Percentiles rank a stretch among this genome's conserved stretches.
These are phyloP conservation scores for Cutaneotrichosporon daszewskae DNA, from an alignment of 1,284 basidiomycete species.

Conservation along the genomic window DNA sequence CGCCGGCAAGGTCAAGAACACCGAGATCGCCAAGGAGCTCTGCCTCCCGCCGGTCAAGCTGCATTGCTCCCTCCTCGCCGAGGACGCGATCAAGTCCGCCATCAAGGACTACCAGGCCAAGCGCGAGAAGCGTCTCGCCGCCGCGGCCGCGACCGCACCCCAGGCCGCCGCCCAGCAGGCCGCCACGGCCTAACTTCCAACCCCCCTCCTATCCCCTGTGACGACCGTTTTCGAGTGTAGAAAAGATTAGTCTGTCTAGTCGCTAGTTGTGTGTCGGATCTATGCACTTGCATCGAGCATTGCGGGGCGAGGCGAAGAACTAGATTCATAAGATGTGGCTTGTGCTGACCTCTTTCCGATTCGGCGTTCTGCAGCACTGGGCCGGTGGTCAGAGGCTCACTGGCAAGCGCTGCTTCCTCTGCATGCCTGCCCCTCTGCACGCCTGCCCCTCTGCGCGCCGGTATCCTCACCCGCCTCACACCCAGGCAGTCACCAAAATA, in stretches of 20 bases:
- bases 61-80: slow-evolving; percentile 76
- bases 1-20: slow-evolving; percentile 96
- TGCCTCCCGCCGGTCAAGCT: slow-evolving; percentile 92
- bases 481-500: no score
- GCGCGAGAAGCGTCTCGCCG: slow-evolving; percentile 51
- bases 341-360: no score
- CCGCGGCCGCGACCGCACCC: slow-evolving; percentile 9
- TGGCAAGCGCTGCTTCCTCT: no score
- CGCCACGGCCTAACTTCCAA: slow-evolving; percentile 6
- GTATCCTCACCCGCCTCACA: no score
- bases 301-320: background rate
- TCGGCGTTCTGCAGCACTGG: no score
- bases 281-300: background rate
- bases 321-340: background rate
- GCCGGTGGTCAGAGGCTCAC: no score
- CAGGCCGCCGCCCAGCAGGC: slow-evolving; percentile 9
- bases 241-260: background rate
- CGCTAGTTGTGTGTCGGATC: background rate
- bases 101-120: slow-evolving; percentile 88
- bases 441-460: no score
- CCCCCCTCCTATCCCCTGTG: no score
- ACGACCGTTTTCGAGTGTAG: slow-evolving; percentile 1
- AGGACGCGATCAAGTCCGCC: slow-evolving; percentile 92
- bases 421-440: no score
- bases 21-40: slow-evolving; percentile 96